Evolutionary conservation across 2,329 filamentous ascomycete genomes (phyloP).

Genomic region (Botryotinia convoluta): DNA sequence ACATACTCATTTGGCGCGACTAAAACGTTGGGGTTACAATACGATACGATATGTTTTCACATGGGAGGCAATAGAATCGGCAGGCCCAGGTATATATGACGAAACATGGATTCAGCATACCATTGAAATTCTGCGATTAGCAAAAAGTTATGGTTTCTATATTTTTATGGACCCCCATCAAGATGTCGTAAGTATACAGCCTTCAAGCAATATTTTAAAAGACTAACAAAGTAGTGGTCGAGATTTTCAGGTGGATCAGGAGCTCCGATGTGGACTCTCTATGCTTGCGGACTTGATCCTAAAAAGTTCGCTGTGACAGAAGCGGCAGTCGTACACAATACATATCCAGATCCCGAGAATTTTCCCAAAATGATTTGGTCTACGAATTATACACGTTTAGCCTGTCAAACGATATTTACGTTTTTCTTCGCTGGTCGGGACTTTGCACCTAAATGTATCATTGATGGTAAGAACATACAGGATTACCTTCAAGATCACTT

Average conservation of each 20-base stretch:
- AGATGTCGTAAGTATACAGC: constrained; percentile 69
- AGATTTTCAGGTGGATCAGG: constrained; percentile 91
- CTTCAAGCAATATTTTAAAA: neutral
- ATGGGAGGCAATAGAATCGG: constrained; percentile 97
- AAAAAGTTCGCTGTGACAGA: constrained; percentile 81
- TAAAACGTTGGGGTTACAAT: constrained; percentile 92
- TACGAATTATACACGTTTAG: constrained; percentile 89
- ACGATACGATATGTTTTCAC: constrained; percentile 96
- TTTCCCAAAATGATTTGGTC: constrained; percentile 99
- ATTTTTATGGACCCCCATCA: constrained; percentile 99
- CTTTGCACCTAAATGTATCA: constrained; percentile 93
- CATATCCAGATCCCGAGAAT: constrained; percentile 75
- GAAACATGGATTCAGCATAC: constrained; percentile 92
- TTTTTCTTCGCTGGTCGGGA: constrained; percentile 88
- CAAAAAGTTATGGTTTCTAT: constrained; percentile 89
- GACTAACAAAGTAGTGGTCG: constrained; percentile 63
- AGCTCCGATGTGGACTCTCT: constrained; percentile 95
- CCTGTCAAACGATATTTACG: constrained; percentile 87
- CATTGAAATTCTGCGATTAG: constrained; percentile 76
- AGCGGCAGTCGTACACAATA: constrained; percentile 93
- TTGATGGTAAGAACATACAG: constrained; percentile 93
- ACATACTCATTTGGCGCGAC: constrained; percentile 77
- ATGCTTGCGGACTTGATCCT: constrained; percentile 89
- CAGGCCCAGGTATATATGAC: constrained; percentile 87
- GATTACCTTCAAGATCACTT: constrained; percentile 91